Percentiles rank a stretch among this genome's conserved stretches.
These are phyloP conservation scores for Cercospora berteroae DNA, from an alignment of 2,329 filamentous ascomycete species.

Conservation along the genomic window DNA sequence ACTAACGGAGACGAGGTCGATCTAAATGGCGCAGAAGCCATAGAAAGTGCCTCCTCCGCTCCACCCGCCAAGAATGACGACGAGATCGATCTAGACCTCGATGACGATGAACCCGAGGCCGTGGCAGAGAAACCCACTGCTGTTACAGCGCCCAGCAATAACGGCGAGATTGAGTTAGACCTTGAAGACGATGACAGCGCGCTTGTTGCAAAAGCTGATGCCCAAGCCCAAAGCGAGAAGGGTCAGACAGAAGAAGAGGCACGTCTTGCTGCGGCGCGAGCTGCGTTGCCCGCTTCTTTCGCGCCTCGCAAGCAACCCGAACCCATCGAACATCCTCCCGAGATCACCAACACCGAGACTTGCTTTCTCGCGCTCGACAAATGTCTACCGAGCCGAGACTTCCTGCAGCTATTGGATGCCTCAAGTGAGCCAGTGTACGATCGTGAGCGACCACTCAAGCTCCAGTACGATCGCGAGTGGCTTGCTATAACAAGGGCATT, in stretches of 20 bases:
- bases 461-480: slow-evolving; percentile 92
- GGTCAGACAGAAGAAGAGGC: slow-evolving; percentile 3
- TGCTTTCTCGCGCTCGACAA: slow-evolving; percentile 91
- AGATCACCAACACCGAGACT: slow-evolving; percentile 75
- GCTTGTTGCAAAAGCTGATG: slow-evolving; percentile 9
- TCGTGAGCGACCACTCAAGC: slow-evolving; percentile 50
- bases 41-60: neutral
- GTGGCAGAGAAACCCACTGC: slow-evolving; percentile 19
- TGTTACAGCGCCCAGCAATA: slow-evolving; percentile 28
- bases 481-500: slow-evolving; percentile 88
- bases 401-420: slow-evolving; percentile 74
- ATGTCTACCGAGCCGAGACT: slow-evolving; percentile 74
- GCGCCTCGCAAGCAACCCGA: slow-evolving; percentile 37
- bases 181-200: slow-evolving; percentile 33
- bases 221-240: neutral
- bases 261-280: slow-evolving; percentile 46
- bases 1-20: slow-evolving; percentile 34
- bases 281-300: slow-evolving; percentile 76
- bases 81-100: slow-evolving; percentile 60
- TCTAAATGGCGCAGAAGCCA: slow-evolving; percentile 44
- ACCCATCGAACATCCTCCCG: slow-evolving; percentile 64
- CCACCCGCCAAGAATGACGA: slow-evolving; percentile 54
- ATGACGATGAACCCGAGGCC: slow-evolving; percentile 31
- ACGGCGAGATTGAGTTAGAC: slow-evolving; percentile 46
- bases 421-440: slow-evolving; percentile 43